A percentile compares a stretch with the other conserved stretches of the same genome.
phyloP scores from a whole-genome alignment of 352 stramenopile species.

The Globisporangium spiculum region DNA sequence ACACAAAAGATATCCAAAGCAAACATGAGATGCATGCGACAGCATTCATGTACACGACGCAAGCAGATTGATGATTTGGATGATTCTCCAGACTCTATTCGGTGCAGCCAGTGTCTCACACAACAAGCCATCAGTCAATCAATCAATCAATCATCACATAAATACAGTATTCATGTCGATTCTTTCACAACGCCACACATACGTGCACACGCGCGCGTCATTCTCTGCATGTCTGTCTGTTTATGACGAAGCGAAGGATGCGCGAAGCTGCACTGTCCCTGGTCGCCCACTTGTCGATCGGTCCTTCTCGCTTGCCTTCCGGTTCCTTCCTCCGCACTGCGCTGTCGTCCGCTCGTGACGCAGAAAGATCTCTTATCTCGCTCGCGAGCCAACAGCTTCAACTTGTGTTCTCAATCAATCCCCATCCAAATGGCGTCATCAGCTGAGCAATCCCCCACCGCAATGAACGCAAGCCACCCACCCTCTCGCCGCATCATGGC shows the following conservation, averaged over 20 bases:
- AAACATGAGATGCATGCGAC: not conserved
- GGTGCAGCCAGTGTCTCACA: not conserved
- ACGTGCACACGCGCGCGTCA: no score
- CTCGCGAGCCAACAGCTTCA: not conserved
- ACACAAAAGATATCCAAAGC: not conserved
- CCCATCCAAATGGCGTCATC: not conserved
- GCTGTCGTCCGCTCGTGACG: not conserved
- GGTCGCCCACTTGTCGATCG: conserved; percentile 7
- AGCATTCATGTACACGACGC: not conserved
- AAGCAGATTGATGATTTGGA: not conserved
- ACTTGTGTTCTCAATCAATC: not conserved
- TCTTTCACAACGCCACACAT: not conserved
- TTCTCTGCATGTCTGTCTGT: not conserved
- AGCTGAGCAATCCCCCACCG: not conserved
- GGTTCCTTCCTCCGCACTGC: not conserved
- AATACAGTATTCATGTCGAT: not conserved
- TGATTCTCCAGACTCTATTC: not conserved
- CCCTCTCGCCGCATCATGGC: no score
- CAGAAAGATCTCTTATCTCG: not conserved
- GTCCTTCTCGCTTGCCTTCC: not conserved
- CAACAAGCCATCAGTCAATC: not conserved
- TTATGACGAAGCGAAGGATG: not conserved
- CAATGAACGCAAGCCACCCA: not conserved
- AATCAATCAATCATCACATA: no score
- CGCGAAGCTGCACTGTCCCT: not conserved